A percentile compares a stretch with the other conserved stretches of the same genome.
phyloP scores from a whole-genome alignment of 257 asterid genomes.

The Solanum corneliomulleri region DNA sequence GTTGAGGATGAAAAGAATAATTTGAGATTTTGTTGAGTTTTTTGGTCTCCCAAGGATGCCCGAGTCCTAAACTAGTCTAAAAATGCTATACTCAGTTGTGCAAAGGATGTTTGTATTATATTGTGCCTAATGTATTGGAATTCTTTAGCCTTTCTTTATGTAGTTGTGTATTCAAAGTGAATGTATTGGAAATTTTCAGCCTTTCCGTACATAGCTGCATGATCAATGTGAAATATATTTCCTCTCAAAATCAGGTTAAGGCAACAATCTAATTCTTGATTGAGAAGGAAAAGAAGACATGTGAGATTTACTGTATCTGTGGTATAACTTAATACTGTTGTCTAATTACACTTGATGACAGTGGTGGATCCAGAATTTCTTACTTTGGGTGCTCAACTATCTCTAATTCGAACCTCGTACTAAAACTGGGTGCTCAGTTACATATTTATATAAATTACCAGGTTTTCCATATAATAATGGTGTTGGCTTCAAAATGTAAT shows the following conservation, averaged over 20 bases:
- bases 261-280: not conserved
- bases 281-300: not conserved
- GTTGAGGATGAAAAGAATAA: not conserved
- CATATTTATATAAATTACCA: too few species aligned
- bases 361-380: too few species aligned
- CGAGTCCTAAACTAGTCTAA: not conserved
- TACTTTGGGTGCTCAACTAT: too few species aligned
- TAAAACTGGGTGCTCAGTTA: too few species aligned
- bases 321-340: not conserved
- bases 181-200: not conserved
- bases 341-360: not conserved
- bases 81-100: not conserved
- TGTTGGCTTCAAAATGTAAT: too few species aligned
- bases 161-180: not conserved
- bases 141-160: not conserved
- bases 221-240: not conserved
- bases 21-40: not conserved
- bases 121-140: not conserved
- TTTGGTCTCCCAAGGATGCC: not conserved
- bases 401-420: too few species aligned
- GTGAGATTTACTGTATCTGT: not conserved
- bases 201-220: not conserved
- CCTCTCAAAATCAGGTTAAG: not conserved
- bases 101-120: not conserved
- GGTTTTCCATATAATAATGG: too few species aligned